phyloP scores from a whole-genome alignment of 768 basidiomycete genomes.

The button mushroom (Agaricus bisporus) region DNA sequence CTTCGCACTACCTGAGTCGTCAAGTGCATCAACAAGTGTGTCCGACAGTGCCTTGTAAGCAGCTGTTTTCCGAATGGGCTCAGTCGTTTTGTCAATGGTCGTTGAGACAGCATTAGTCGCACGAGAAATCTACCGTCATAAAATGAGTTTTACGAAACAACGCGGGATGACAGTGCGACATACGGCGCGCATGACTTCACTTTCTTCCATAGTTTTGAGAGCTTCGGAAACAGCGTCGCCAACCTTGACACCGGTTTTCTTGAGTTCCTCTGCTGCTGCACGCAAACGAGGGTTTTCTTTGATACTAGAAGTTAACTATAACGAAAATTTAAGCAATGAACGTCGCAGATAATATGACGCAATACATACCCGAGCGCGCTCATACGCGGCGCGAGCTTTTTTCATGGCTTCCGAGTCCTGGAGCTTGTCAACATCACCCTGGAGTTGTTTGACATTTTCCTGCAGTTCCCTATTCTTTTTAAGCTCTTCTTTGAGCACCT shows the following conservation, averaged over 20 bases:
- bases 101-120: conserved; percentile 83
- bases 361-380: conserved; percentile 78
- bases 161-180: conserved; percentile 20
- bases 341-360: conserved; percentile 6
- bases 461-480: conserved; percentile 91
- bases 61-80: conserved; percentile 93
- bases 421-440: conserved; percentile 95
- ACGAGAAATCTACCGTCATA: conserved; percentile 60
- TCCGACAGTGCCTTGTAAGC: conserved; percentile 92
- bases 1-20: conserved; percentile 89
- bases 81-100: conserved; percentile 84
- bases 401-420: conserved; percentile 98
- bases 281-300: conserved; percentile 92
- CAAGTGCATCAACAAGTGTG: conserved; percentile 85
- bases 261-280: conserved; percentile 90
- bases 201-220: conserved; percentile 90
- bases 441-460: conserved; percentile 94
- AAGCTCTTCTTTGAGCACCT: conserved; percentile 88
- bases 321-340: not conserved
- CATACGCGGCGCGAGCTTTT: conserved; percentile 85
- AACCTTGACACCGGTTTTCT: conserved; percentile 83
- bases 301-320: conserved; percentile 84
- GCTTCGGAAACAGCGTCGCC: conserved; percentile 93
- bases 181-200: conserved; percentile 83
- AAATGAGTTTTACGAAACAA: not conserved